A percentile compares a stretch with the other conserved stretches of the same genome.
Evolutionary conservation across 768 basidiomycete genomes (phyloP).

Genomic region (Astraeus odoratus): DNA sequence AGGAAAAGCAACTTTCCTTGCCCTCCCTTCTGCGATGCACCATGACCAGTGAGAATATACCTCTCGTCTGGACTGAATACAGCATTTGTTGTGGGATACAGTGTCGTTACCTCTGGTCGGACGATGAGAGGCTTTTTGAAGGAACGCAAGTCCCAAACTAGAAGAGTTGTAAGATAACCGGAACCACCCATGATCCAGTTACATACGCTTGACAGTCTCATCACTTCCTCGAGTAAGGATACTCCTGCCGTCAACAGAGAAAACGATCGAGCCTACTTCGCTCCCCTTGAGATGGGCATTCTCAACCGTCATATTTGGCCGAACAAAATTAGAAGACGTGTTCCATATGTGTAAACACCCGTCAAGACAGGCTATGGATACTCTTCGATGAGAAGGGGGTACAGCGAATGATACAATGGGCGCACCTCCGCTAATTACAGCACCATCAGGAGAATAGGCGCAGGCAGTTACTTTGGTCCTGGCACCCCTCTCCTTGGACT

Average conservation of each 20-base stretch:
- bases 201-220: constrained; percentile 90
- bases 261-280: constrained; percentile 81
- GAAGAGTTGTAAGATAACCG: constrained; percentile 2
- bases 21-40: constrained; percentile 57
- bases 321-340: constrained; percentile 84
- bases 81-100: constrained; percentile 91
- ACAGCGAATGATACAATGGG: constrained; percentile 10
- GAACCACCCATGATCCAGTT: constrained; percentile 2
- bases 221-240: constrained; percentile 89
- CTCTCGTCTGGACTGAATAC: constrained; percentile 94
- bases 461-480: constrained; percentile 88
- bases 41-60: constrained; percentile 78
- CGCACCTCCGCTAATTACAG: constrained; percentile 81
- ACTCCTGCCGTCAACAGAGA: constrained; percentile 82
- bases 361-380: constrained; percentile 72
- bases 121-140: constrained; percentile 84
- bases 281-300: constrained; percentile 82
- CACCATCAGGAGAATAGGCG: constrained; percentile 86
- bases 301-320: constrained; percentile 82
- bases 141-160: constrained; percentile 92
- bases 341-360: constrained; percentile 94
- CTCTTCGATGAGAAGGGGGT: constrained; percentile 1
- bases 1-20: constrained; percentile 71
- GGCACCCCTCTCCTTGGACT: constrained; percentile 91
- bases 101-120: constrained; percentile 56